These are phyloP conservation scores for Boletus tylopilopsis DNA, from an alignment of 768 basidiomycete species.

Conservation along the genomic window DNA sequence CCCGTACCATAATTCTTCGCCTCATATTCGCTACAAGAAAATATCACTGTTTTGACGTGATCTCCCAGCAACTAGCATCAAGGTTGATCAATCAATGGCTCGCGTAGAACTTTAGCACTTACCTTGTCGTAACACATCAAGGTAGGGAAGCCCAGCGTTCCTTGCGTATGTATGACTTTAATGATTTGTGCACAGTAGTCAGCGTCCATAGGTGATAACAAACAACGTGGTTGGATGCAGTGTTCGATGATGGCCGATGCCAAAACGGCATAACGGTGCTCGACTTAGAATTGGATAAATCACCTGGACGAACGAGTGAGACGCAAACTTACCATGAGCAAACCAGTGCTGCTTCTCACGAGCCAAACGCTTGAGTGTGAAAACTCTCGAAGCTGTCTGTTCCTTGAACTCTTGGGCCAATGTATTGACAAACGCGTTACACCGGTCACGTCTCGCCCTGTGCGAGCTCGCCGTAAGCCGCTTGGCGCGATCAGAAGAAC, in stretches of 20 bases:
- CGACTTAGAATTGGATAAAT: conserved; percentile 22
- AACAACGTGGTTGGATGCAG: conserved; percentile 87
- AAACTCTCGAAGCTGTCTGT: conserved; percentile 65
- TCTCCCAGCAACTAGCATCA: conserved; percentile 70
- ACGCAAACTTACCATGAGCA: conserved; percentile 44
- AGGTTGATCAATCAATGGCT: background rate
- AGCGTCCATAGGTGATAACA: conserved; percentile 96
- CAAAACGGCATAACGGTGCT: conserved; percentile 42
- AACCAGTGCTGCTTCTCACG: conserved; percentile 87
- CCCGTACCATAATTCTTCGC: conserved; percentile 85
- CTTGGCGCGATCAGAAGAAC: conserved; percentile 62
- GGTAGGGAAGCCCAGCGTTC: conserved; percentile 88
- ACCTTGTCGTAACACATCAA: conserved; percentile 84
- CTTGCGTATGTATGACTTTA: conserved; percentile 79
- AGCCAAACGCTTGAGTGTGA: conserved; percentile 71
- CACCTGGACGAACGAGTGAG: background rate
- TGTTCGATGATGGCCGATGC: conserved; percentile 74
- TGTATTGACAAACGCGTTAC: conserved; percentile 53
- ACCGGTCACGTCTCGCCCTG: conserved; percentile 61
- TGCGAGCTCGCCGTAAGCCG: conserved; percentile 55
- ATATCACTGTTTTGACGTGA: conserved; percentile 78
- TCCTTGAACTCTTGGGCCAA: conserved; percentile 72
- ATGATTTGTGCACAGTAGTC: conserved; percentile 92
- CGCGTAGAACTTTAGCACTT: conserved; percentile 8
- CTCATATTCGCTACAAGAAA: conserved; percentile 94